Evolutionary conservation across 2,329 filamentous ascomycete species (phyloP).

Genomic region (Phaeosphaeriaceae sp.): DNA sequence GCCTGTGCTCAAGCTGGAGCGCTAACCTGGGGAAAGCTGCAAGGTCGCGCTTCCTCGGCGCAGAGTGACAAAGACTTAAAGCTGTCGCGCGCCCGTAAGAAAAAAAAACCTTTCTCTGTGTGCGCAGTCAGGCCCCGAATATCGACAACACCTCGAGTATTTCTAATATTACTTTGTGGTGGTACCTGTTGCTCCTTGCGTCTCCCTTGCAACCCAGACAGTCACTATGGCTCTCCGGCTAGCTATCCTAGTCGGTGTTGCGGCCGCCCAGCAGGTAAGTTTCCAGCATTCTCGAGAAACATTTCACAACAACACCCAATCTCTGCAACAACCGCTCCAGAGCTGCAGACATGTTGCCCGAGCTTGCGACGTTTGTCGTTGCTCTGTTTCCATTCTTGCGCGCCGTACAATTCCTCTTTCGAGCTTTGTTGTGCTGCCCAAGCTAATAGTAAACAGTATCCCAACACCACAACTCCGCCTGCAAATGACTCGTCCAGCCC

Average conservation of each 20-base stretch:
- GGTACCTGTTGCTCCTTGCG: constrained; percentile 14
- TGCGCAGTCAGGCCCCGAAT: constrained; percentile 21
- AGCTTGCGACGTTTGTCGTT: constrained; percentile 29
- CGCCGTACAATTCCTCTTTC: constrained; percentile 27
- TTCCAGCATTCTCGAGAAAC: constrained; percentile 17
- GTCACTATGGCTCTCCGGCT: constrained; percentile 47
- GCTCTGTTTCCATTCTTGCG: constrained; percentile 43
- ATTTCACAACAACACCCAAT: constrained; percentile 15
- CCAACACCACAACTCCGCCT: constrained; percentile 32
- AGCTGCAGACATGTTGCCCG: constrained; percentile 37
- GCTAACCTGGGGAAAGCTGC: constrained; percentile 1
- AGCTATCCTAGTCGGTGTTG: constrained; percentile 40
- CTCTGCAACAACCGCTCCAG: constrained; percentile 13
- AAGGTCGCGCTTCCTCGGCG: background rate
- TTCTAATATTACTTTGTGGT: constrained; percentile 18
- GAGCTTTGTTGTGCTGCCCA: constrained; percentile 25
- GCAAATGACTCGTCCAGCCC: constrained; percentile 31
- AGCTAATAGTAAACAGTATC: constrained; percentile 41
- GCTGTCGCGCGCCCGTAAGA: constrained; percentile 21
- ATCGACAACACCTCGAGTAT: constrained; percentile 18
- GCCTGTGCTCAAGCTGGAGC: constrained; percentile 5
- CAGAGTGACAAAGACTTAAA: constrained; percentile 15
- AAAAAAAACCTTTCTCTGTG: constrained; percentile 12
- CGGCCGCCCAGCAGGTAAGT: constrained; percentile 41
- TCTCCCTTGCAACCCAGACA: constrained; percentile 24